phyloP scores from a whole-genome alignment of 2,329 filamentous ascomycete genomes.

The Fusarium verticillioides region DNA sequence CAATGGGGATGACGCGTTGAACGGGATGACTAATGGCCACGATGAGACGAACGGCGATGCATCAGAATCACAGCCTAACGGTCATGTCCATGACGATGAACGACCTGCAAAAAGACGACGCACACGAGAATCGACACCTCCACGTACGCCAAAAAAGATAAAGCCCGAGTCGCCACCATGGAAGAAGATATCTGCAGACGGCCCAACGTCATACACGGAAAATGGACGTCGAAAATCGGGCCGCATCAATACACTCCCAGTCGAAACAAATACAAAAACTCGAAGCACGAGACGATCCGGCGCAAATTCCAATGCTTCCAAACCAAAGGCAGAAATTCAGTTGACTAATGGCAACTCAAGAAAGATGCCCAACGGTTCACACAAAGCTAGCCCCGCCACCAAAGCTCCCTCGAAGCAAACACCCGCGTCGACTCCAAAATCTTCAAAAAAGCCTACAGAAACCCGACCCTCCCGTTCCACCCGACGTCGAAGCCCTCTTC shows the following conservation, averaged over 20 bases:
- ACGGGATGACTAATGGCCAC: conserved; percentile 22
- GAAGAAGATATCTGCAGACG: conserved; percentile 87
- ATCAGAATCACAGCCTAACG: conserved; percentile 53
- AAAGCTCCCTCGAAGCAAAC: conserved; percentile 41
- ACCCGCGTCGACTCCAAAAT: conserved; percentile 46
- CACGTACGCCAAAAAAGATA: conserved; percentile 53
- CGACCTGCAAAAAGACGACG: conserved; percentile 74
- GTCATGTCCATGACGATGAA: conserved; percentile 52
- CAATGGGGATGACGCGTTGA: conserved; percentile 35
- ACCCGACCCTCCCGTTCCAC: conserved; percentile 48
- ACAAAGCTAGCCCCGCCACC: conserved; percentile 42
- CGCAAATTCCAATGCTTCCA: conserved; percentile 50
- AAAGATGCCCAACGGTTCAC: conserved; percentile 42
- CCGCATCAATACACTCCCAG: conserved; percentile 67
- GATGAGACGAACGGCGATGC: conserved; percentile 41
- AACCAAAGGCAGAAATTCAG: conserved; percentile 45
- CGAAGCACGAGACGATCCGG: conserved; percentile 61
- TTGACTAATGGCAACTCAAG: conserved; percentile 41
- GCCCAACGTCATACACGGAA: conserved; percentile 84
- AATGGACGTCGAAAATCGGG: conserved; percentile 77
- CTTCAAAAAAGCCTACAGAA: conserved; percentile 46
- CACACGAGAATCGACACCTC: conserved; percentile 61
- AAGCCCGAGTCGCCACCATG: conserved; percentile 83
- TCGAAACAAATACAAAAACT: conserved; percentile 64
- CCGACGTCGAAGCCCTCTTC: conserved; percentile 56